These are phyloP conservation scores for Colletotrichum chlorophyti DNA, from an alignment of 2,329 filamentous ascomycete species.

Conservation along the genomic window DNA sequence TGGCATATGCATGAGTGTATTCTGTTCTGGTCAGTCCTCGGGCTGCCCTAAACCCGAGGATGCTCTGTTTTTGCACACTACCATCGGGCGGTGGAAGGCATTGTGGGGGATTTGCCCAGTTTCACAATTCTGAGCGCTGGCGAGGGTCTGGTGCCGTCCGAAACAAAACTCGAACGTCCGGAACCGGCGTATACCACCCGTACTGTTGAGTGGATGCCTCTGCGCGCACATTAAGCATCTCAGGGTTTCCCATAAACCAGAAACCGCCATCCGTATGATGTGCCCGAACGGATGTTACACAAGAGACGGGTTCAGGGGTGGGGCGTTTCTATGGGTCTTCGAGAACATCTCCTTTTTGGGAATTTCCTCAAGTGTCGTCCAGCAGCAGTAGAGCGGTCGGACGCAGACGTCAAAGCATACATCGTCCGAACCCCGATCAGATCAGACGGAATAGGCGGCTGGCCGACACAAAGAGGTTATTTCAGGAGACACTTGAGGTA, in stretches of 20 bases:
- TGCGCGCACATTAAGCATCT: too few species aligned
- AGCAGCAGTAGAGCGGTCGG: background rate
- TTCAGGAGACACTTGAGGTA: background rate
- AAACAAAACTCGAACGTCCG: conserved; percentile 24
- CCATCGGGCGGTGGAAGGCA: background rate
- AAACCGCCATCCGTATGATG: conserved; percentile 3
- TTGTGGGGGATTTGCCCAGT: background rate
- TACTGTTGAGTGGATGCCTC: background rate
- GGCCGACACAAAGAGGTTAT: background rate
- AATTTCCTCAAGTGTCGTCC: background rate
- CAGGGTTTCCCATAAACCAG: background rate
- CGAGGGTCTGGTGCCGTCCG: conserved; percentile 9
- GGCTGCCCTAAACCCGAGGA: too few species aligned
- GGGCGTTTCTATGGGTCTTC: conserved; percentile 14
- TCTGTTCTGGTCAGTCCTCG: too few species aligned
- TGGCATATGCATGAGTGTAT: too few species aligned
- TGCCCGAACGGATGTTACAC: conserved; percentile 16
- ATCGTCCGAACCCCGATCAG: conserved; percentile 12
- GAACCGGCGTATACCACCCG: background rate
- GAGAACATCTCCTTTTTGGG: conserved; percentile 17
- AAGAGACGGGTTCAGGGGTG: conserved; percentile 13
- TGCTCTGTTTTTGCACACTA: too few species aligned
- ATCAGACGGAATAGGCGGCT: background rate
- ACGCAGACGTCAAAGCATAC: background rate
- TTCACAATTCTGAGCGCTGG: conserved; percentile 6